These are phyloP conservation scores for Miamiensis avidus DNA, from an alignment of 169 alveolate genomes.

Conservation along the genomic window DNA sequence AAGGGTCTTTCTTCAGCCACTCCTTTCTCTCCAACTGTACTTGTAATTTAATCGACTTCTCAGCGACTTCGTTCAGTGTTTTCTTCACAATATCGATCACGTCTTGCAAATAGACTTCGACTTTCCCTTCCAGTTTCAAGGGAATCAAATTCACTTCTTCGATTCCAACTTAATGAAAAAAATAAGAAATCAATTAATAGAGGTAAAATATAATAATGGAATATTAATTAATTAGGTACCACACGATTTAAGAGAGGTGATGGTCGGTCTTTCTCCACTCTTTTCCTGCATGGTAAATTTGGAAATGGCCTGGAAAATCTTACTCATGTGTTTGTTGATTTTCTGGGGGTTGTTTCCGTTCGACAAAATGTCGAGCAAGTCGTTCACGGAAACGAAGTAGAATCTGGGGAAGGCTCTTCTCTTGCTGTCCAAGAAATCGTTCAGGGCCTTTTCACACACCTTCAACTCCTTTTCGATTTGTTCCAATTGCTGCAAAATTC, in stretches of 20 bases:
- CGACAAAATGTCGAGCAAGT: conserved; percentile 93
- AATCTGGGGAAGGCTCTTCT: conserved; percentile 97
- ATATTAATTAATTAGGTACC: conserved; percentile 24
- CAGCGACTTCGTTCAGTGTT: conserved; percentile 73
- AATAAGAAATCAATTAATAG: neutral
- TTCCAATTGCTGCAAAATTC: conserved; percentile 84
- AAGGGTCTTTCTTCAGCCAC: conserved; percentile 89
- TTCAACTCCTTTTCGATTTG: conserved; percentile 86
- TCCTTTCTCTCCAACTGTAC: conserved; percentile 69
- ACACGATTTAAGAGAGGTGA: conserved; percentile 89
- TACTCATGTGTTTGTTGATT: conserved; percentile 95
- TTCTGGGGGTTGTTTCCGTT: conserved; percentile 95
- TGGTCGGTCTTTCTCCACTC: conserved; percentile 80
- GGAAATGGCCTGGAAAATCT: conserved; percentile 93
- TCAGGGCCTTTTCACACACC: conserved; percentile 95
- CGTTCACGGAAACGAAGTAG: conserved; percentile 95
- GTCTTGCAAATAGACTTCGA: conserved; percentile 90
- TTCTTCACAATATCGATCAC: conserved; percentile 88
- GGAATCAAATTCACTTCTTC: conserved; percentile 91
- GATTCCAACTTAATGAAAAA: conserved; percentile 61
- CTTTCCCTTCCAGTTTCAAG: conserved; percentile 88
- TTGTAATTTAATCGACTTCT: conserved; percentile 67
- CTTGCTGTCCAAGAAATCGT: conserved; percentile 95
- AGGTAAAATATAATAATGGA: no score
- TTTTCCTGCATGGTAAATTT: conserved; percentile 83